These are phyloP conservation scores for Prunus mira DNA, from an alignment of 306 rosid genomes.

Conservation along the genomic window DNA sequence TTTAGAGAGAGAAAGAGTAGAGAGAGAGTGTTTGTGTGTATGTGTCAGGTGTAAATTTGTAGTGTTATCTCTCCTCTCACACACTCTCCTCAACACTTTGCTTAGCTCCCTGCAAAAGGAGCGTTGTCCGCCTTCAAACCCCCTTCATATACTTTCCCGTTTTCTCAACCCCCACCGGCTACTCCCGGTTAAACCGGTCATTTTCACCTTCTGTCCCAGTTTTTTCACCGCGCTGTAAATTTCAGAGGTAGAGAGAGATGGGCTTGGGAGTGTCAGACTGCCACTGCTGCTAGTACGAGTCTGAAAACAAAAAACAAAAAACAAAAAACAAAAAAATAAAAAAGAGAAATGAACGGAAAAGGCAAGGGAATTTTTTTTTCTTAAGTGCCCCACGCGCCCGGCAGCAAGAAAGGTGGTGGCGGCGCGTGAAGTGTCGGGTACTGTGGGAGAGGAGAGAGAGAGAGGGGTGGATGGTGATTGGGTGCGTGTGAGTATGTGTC, in stretches of 20 bases:
- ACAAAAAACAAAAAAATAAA: too few relatives aligned
- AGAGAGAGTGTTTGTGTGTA: not conserved
- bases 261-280: constrained; percentile 5
- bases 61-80: constrained; percentile 6
- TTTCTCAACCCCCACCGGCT: constrained; percentile 41
- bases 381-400: not conserved
- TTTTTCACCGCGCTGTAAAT: constrained; percentile 19
- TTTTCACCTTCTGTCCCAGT: not conserved
- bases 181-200: constrained; percentile 43
- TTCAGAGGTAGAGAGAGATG: not conserved
- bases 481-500: constrained; percentile 4
- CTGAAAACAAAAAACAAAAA: not conserved
- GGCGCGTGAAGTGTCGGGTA: constrained; percentile 34
- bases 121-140: constrained; percentile 19
- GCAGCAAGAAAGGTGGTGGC: constrained; percentile 6
- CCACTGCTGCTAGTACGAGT: not conserved
- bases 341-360: not conserved
- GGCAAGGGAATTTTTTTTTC: not conserved
- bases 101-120: constrained; percentile 25
- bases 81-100: not conserved
- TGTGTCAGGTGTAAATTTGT: constrained; percentile 5
- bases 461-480: not conserved
- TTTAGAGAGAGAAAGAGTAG: not conserved
- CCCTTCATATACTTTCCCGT: constrained; percentile 57
- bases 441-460: not conserved